Base-by-base conservation (phyloP, 1,284 basidiomycete species). In the Ganoderma boninense region DNA sequence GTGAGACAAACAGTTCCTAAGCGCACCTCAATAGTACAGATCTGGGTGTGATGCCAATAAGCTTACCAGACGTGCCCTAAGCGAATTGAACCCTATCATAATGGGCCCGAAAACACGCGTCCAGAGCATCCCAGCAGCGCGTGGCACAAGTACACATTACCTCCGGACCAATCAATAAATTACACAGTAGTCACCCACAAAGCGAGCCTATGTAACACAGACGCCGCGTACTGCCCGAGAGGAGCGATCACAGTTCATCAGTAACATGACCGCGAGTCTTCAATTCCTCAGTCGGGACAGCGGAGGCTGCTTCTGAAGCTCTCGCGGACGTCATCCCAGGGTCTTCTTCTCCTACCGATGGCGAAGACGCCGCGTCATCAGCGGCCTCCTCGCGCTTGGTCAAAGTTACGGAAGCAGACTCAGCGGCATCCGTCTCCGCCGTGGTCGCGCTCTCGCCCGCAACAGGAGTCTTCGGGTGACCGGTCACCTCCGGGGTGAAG, bases 391-490 rank as follows among this genome's bases (percentile, higher is more conserved):
- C 65, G 43, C 46, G n/a, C 43, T 29, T 62, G n/a, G 67, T 52
- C 29, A 52, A 40, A 44, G 26, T 66, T 64, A 20, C 32, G 16
- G 57, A 35, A 16, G 69, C 63, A 11, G 62, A 26, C 52, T 73
- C 72, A 23, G 69, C 56, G 1, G 57, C 54, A 5, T 67, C 23
- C 16, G 68, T 54, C 23, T 70, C 61, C n/a, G 72, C 61, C 11
- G 69, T 70, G 16, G 68, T 69, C 6, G 67, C 49, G 14, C 70
- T 52, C n/a, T 75, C 70, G 32, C 71, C 76, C 20, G 74, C 74
- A 42, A 66, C 72, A 29, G 76, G 76, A 2, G 79, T 79, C 68
- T 73, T 74, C 2, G 74, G 71, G 64, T 79, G 78, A 13, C 74
- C 71, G 10, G 76, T 74, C 65, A 67, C 72, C n/a, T 71, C 66